Conservation (phyloP, 331 rosid species). For the Telfairia occidentalis region DNA sequence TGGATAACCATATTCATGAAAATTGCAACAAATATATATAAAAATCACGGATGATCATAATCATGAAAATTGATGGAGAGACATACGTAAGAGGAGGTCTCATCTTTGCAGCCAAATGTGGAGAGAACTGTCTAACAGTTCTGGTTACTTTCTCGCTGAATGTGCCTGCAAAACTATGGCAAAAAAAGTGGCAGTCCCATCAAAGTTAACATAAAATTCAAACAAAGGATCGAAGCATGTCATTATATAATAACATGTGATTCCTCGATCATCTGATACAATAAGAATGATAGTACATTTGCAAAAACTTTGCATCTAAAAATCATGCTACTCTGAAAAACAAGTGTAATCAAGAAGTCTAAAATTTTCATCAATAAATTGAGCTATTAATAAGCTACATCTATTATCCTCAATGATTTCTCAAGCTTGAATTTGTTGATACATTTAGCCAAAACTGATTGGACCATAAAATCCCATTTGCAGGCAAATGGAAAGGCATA, state of each 20-base stretch:
- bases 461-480: background rate
- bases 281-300: background rate
- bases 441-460: background rate
- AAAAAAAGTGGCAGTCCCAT: background rate
- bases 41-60: background rate
- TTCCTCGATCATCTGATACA: background rate
- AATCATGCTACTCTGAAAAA: background rate
- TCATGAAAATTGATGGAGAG: slow-evolving; percentile 14
- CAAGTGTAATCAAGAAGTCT: background rate
- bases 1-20: background rate
- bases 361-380: background rate
- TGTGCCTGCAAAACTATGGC: slow-evolving; percentile 83
- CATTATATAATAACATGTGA: background rate
- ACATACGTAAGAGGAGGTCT: slow-evolving; percentile 91
- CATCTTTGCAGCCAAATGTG: slow-evolving; percentile 90
- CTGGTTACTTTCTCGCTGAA: slow-evolving; percentile 79
- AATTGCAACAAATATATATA: no score
- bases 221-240: background rate
- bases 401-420: background rate
- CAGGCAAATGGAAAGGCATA: background rate
- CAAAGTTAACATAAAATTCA: background rate
- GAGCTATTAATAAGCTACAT: background rate
- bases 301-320: background rate
- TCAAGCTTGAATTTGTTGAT: background rate
- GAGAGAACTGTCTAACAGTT: slow-evolving; percentile 79